Evolutionary conservation across 768 basidiomycete genomes (phyloP), one percentile per base, ranked within the genome.

Genomic region (Mycena pura): DNA sequence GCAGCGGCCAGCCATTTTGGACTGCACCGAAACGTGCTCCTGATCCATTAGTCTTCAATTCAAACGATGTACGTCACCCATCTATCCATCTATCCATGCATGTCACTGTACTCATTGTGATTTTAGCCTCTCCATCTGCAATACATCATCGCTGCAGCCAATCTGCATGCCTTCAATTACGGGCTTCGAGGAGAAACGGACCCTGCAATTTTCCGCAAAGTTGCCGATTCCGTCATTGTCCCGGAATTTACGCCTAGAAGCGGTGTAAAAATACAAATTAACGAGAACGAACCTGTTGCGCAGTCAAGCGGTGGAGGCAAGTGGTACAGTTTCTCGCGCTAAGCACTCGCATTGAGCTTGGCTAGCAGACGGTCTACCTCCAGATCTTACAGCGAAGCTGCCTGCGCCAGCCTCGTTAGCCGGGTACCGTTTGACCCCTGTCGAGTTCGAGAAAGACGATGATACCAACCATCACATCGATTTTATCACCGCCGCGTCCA

Each of bases 361-460:
- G 48, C 29, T 45, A 14, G 36, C 59, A 85, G 86, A 78, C 56
- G 86, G 82, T 48, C 86, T 90, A 47, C 68, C 81, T 7, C 77
- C 81, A 7, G 83, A 84, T 17, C 75, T 93, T 52, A 70, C 85
- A 48, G 83, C 87, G 64, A 83, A 89, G 63, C 80, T 99, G 21
- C 97, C 97, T 22, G 75, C 91, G 17, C 96, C 97, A 0, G 93
- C 95, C 3, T 92, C 93, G 17, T 80, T 99, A 39, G 96, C 91
- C 48, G 97, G 97, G n/a, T 99, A 96, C 79, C 91, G 97, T 54
- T 84, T 99, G 46, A 91, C 82, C 50, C 93, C 96, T 3, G 96
- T 96, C 48, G 95, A 97, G 70, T 99, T 99, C 66, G 97, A 99
- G 82, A 99, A 99, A 79, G 97, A 99, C 70, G 96, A 99, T 69